phyloP scores from a whole-genome alignment of 441 rosid species.

The Kokia cookei region DNA sequence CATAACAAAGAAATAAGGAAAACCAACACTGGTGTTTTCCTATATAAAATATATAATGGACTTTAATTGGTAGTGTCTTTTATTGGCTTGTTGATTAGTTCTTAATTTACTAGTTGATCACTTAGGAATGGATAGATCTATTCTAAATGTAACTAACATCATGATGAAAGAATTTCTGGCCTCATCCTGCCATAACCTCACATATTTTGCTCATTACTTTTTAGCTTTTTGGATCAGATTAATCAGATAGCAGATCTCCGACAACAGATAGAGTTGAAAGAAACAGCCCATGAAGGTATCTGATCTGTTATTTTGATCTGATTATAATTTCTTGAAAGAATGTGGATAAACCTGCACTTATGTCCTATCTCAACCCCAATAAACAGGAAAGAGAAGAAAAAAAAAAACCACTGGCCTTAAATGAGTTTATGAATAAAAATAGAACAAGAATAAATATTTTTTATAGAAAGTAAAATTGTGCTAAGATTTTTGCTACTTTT shows the following conservation, averaged over 20 bases:
- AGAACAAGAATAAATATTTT: neutral
- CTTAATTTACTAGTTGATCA: neutral
- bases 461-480: neutral
- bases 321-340: neutral
- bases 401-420: neutral
- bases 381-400: neutral
- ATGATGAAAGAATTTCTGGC: neutral
- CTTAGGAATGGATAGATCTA: neutral
- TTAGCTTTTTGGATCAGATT: constrained; percentile 30
- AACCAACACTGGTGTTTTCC: neutral
- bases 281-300: constrained; percentile 65
- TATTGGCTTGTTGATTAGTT: neutral
- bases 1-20: neutral
- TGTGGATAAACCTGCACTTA: neutral
- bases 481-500: neutral
- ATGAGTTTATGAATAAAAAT: neutral
- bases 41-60: too few relatives aligned
- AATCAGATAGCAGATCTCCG: constrained; percentile 59
- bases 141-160: neutral
- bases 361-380: neutral
- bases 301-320: constrained; percentile 3
- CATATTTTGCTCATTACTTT: neutral
- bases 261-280: constrained; percentile 63
- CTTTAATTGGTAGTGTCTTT: neutral
- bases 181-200: neutral